Conservation (phyloP, 2,329 filamentous ascomycete species). For the Epichloe gansuensis region DNA sequence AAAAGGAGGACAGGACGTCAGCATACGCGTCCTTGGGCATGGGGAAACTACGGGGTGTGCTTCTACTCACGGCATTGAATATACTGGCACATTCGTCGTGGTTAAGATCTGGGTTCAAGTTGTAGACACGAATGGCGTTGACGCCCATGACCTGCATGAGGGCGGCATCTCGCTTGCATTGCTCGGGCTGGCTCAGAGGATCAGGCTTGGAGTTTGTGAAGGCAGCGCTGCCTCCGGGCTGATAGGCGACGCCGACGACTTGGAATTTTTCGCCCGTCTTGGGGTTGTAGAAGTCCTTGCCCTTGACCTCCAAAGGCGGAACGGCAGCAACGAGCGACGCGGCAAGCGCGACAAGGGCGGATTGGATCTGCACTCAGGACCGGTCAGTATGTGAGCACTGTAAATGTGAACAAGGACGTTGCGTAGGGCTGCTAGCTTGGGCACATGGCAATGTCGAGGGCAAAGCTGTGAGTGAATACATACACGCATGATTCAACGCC, state of each 20-base stretch:
- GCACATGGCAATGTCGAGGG: neutral
- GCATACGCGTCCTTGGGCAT: neutral
- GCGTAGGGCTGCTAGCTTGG: neutral
- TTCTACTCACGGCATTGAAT: slow-evolving; percentile 42
- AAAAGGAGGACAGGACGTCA: neutral
- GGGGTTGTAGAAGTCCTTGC: slow-evolving; percentile 47
- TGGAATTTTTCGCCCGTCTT: slow-evolving; percentile 48
- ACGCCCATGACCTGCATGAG: slow-evolving; percentile 52
- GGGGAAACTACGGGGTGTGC: neutral
- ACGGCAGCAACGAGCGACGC: slow-evolving; percentile 43
- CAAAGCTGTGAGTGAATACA: slow-evolving; percentile 1
- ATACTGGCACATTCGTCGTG: slow-evolving; percentile 55
- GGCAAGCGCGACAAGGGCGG: slow-evolving; percentile 38
- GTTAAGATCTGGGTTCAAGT: slow-evolving; percentile 51
- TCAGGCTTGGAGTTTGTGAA: slow-evolving; percentile 43
- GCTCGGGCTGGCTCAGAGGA: slow-evolving; percentile 43
- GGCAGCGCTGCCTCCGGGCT: slow-evolving; percentile 51
- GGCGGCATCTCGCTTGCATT: slow-evolving; percentile 51
- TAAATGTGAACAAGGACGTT: too few relatives aligned
- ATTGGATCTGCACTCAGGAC: slow-evolving; percentile 18
- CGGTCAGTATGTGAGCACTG: slow-evolving; percentile 7
- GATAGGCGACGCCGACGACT: slow-evolving; percentile 56
- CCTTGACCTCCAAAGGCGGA: slow-evolving; percentile 41
- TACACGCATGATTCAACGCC: slow-evolving; percentile 10
- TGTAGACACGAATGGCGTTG: slow-evolving; percentile 59